Base-by-base conservation (phyloP, 176 grass and related monocot species). In the Saccharum officinarum region DNA sequence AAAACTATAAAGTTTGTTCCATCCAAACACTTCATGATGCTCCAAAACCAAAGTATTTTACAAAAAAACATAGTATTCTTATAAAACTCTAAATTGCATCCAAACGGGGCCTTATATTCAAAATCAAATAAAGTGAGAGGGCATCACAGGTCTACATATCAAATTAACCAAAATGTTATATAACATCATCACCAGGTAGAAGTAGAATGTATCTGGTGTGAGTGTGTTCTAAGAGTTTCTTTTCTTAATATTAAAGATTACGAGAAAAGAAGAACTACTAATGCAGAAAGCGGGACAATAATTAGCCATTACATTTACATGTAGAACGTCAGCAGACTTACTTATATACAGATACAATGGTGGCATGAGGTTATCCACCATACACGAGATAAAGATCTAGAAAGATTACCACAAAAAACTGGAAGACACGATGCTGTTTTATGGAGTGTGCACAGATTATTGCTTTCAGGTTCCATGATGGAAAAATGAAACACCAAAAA, bases 271-370 rank as follows among this genome's bases (percentile, higher is more conserved):
- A 6, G 16, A 41, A 28, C 23, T 4, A 6, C 12, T 33, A 67
- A 26, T 28, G 16, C n/a, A 69, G 23, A 28, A 34, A 5, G n/a
- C 2, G 7, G 15, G 25, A 23, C 6, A 76, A 47, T 34, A 25
- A 39, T 39, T 25, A 67, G 31, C 47, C 47, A 55, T 55, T 39
- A 60, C 25, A 78, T 14, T 60, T 70, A 60, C 65, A 85, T 17
- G 63, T 69, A 59, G 23, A 69, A 42, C 44, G 7, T 82, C 36
- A 25, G 4, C 37, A 54, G 5, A 54, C 37, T n/a, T 25, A 61
- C 23, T 57, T 82, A 70, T 87, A 63, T 87, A 82, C 86, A 87
- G 61, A 23, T 79, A 72, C 63, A 82, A 26, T 9, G 20, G 18
- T 38, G 46, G 16, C 30, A 66, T 61, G 12, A 15, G 16, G 59